A percentile compares a stretch with the other conserved stretches of the same genome.
phyloP scores from a whole-genome alignment of 2,329 filamentous ascomycete genomes.

The Arthroderma sp. region DNA sequence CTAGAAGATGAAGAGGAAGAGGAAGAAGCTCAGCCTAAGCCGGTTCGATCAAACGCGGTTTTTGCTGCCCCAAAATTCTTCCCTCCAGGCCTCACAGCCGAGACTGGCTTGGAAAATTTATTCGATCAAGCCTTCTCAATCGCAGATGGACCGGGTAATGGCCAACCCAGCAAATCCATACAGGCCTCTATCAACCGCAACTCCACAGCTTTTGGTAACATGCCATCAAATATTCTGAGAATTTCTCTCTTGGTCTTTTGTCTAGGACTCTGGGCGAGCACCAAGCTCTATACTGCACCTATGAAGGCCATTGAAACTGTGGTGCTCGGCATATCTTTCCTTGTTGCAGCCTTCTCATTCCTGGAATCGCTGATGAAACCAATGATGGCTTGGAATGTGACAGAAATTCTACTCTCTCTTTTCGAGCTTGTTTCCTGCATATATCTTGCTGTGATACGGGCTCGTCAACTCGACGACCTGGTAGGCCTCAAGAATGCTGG shows the following conservation, averaged over 20 bases:
- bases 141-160: constrained; percentile 23
- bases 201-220: background rate
- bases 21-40: constrained; percentile 15
- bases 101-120: constrained; percentile 37
- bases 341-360: constrained; percentile 32
- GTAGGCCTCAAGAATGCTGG: constrained; percentile 31
- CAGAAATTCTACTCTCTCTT: constrained; percentile 30
- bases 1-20: constrained; percentile 6
- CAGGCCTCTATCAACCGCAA: background rate
- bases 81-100: constrained; percentile 27
- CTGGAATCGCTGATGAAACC: constrained; percentile 29
- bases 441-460: constrained; percentile 27
- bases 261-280: constrained; percentile 24
- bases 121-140: constrained; percentile 36
- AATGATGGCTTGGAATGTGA: constrained; percentile 27
- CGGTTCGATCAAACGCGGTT: constrained; percentile 14
- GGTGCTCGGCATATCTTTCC: constrained; percentile 29
- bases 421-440: constrained; percentile 29
- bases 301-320: constrained; percentile 29
- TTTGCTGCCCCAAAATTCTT: constrained; percentile 39
- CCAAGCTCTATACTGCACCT: constrained; percentile 24
- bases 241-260: constrained; percentile 16
- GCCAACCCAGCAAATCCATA: constrained; percentile 16
- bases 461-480: constrained; percentile 21
- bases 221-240: constrained; percentile 10